Evolutionary conservation across 352 stramenopile species (phyloP).

Genomic region (Pythium myriotylum): DNA sequence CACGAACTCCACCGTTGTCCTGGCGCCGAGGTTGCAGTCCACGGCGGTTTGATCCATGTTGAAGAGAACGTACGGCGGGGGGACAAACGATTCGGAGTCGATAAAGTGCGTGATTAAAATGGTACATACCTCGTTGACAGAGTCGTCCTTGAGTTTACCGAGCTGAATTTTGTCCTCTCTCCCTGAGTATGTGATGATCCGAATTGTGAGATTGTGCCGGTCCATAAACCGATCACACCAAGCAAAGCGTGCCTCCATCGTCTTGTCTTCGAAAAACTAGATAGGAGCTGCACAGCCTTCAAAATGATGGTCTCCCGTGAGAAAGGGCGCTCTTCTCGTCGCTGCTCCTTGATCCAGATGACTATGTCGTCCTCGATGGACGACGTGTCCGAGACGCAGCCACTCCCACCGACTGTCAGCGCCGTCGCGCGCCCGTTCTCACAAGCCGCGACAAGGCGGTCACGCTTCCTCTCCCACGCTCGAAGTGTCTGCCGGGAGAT

Average conservation of each 20-base stretch:
- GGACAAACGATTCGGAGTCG: not conserved
- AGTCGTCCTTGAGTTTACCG: not conserved
- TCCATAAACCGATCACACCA: constrained; percentile 7
- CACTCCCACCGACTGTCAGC: constrained; percentile 10
- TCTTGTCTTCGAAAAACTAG: not conserved
- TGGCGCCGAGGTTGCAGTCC: not conserved
- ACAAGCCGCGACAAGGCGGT: not conserved
- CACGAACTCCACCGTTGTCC: constrained; percentile 8
- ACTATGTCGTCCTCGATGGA: constrained; percentile 2
- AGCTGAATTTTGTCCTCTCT: not conserved
- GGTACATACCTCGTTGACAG: not conserved
- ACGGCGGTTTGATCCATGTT: constrained; percentile 14
- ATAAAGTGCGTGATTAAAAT: constrained; percentile 3
- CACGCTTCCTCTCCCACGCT: not conserved
- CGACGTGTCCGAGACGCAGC: not conserved
- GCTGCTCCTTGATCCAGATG: constrained; percentile 10
- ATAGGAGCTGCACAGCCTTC: not conserved
- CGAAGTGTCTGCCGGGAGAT: not conserved
- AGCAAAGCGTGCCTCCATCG: not conserved
- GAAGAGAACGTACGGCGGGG: constrained; percentile 2
- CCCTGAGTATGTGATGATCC: constrained; percentile 3
- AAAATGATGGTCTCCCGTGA: not conserved
- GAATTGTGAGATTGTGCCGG: not conserved
- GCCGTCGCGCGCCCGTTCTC: constrained; percentile 4
- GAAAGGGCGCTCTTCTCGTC: not conserved